A percentile compares a stretch with the other conserved stretches of the same genome.
Conservation (phyloP, 352 stramenopile genomes). For the Achlya hypogyna region DNA sequence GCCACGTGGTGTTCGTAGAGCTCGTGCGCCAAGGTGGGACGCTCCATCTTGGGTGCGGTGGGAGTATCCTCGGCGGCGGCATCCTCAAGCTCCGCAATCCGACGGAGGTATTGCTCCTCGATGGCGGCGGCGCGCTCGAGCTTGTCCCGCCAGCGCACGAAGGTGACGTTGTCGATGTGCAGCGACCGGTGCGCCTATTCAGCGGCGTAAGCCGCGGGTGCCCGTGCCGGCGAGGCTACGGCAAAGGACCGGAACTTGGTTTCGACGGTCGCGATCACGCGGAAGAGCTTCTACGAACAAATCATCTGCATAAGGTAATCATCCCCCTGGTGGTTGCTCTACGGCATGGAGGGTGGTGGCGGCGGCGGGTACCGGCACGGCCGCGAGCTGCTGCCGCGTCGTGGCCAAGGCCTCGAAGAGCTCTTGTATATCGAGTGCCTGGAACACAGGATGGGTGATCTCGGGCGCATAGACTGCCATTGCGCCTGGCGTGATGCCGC, state of each 20-base stretch:
- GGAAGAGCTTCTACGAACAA: neutral
- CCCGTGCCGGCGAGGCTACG: too few species aligned
- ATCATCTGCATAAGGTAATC: neutral
- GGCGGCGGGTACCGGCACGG: neutral
- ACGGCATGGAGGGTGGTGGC: neutral
- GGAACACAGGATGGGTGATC: constrained; percentile 1
- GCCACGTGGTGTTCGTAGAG: neutral
- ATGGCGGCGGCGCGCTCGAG: neutral
- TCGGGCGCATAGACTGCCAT: constrained; percentile 4
- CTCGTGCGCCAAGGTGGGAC: neutral
- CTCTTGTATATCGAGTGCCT: constrained; percentile 1
- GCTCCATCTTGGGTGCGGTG: neutral
- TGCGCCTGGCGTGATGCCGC: neutral
- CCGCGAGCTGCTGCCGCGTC: neutral
- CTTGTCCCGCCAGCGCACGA: neutral
- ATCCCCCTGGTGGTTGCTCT: neutral
- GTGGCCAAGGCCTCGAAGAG: neutral
- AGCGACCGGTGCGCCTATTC: neutral
- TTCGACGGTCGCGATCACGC: neutral
- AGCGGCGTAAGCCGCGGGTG: neutral
- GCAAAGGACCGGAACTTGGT: neutral
- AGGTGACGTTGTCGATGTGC: constrained; percentile 15
- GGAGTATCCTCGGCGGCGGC: neutral
- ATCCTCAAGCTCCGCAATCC: neutral
- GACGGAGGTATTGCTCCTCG: neutral